Conservation (phyloP, 768 basidiomycete genomes). For the Amanita brunnescens region DNA sequence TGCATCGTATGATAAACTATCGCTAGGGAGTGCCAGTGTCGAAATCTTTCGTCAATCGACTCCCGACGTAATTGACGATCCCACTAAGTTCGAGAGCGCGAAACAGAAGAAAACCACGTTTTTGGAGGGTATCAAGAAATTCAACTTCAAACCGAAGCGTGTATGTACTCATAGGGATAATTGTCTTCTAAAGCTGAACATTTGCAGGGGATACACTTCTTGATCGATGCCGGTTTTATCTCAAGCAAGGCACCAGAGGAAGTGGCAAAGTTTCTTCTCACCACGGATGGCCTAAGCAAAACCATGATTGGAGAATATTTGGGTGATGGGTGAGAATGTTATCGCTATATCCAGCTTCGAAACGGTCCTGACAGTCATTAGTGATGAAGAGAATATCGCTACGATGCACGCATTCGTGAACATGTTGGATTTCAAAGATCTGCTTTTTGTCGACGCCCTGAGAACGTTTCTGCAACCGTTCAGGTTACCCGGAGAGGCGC, state of each 20-base stretch:
- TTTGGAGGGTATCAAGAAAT: constrained; percentile 92
- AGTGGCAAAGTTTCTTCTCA: constrained; percentile 77
- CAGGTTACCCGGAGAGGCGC: constrained; percentile 93
- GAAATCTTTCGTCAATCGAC: constrained; percentile 61
- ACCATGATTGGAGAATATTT: constrained; percentile 96
- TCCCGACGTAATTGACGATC: constrained; percentile 83
- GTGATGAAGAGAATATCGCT: constrained; percentile 82
- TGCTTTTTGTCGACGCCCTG: constrained; percentile 83
- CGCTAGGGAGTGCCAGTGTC: constrained; percentile 34
- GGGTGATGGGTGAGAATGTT: constrained; percentile 80
- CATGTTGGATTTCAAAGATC: constrained; percentile 74
- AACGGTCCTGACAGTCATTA: constrained; percentile 22
- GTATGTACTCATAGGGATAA: constrained; percentile 32
- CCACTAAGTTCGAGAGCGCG: constrained; percentile 85
- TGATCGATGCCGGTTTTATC: constrained; percentile 86
- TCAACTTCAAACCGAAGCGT: constrained; percentile 97
- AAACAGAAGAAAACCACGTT: constrained; percentile 95
- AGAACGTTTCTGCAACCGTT: constrained; percentile 90
- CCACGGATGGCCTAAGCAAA: constrained; percentile 90
- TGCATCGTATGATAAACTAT: constrained; percentile 44
- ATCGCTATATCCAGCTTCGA: neutral
- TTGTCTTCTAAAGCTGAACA: neutral
- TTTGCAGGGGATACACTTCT: constrained; percentile 76
- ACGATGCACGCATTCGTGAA: constrained; percentile 99
- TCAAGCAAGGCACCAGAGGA: constrained; percentile 59